Percentiles rank a stretch among this genome's conserved stretches.
Conservation (phyloP, 2,329 filamentous ascomycete genomes). For the Hymenoscyphus infarciens region DNA sequence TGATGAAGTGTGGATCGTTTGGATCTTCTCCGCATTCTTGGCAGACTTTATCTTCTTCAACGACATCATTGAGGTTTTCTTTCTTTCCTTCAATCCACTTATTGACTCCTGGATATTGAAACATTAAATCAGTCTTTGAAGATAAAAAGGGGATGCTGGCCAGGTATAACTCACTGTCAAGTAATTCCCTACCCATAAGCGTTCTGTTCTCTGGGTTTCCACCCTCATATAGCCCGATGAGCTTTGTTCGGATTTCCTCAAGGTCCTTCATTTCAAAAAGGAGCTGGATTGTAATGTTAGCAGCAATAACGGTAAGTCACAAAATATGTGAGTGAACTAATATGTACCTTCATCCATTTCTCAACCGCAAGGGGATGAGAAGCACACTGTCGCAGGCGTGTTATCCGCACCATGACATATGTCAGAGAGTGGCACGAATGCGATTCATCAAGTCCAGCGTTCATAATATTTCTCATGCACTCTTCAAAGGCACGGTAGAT, state of each 20-base stretch:
- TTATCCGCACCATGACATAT: background rate
- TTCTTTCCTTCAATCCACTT: background rate
- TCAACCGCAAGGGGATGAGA: slow-evolving; percentile 14
- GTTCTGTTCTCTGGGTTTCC: background rate
- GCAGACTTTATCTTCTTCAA: too few species aligned
- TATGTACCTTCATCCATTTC: slow-evolving; percentile 8
- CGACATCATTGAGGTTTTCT: too few species aligned
- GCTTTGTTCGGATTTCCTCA: background rate
- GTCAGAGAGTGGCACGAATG: background rate
- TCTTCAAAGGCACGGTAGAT: slow-evolving; percentile 3
- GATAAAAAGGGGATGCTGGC: background rate
- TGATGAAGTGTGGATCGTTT: too few species aligned
- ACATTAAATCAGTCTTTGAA: background rate
- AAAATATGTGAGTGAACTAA: background rate
- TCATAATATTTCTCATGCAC: background rate
- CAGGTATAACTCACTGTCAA: background rate
- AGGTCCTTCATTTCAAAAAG: background rate
- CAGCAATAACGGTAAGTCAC: background rate
- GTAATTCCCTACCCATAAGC: background rate
- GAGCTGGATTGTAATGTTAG: background rate
- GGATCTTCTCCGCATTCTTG: too few species aligned
- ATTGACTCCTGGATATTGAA: background rate
- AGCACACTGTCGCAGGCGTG: slow-evolving; percentile 7
- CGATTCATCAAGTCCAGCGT: background rate
- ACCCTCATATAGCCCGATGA: background rate